Evolutionary conservation across 805 yeast species (phyloP), one percentile per base, ranked within the genome.

Genomic region (Yamadazyma phyllophila): DNA sequence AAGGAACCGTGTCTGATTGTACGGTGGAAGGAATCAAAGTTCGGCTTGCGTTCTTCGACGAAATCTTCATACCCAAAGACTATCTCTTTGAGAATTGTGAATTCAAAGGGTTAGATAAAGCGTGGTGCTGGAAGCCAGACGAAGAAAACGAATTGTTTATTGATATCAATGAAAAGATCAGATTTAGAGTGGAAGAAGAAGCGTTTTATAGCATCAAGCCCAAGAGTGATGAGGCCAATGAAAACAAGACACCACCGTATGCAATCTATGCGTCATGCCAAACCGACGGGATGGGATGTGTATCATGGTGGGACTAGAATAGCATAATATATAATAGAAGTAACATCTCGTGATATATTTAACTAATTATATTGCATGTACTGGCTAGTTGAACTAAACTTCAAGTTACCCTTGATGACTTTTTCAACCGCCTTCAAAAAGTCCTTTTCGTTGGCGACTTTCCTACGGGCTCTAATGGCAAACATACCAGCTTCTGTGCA

Each of bases 401-500:
- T 95, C 83, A 91, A 83, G 74, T 94, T 92, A 59, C 99, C 98
- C 78, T 92, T 94, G 62, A 94, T 94, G 49, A 94, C 99, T 76
- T 94, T 94, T 60, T 94, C 99, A 38, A 94, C 99, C 29, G 99
- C 96, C 57, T 92, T 90, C 59, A 94, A 74, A 77, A 94, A 94
- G 67, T 94, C 99, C 76, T 94, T 94, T 66, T 94, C 99, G 24
- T 96, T 85, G 32, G 99, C 98, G 36, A 94, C 97, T 74, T 94
- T 94, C 73, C 99, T 81, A 69, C 99, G 83, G 14, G 98, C 97
- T 60, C 99, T 82, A 45, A 94, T 94, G 37, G 99, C 99, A 76
- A 91, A 94, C 99, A 94, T 94, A 59, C 99, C 99, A 3, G 99
- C 99, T 68, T 94, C 99, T 1, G 99, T 94, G 68, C 99, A 94